Base-by-base conservation (phyloP, 371 early-diverging fungal genomes). In the Mortierella sp. region DNA sequence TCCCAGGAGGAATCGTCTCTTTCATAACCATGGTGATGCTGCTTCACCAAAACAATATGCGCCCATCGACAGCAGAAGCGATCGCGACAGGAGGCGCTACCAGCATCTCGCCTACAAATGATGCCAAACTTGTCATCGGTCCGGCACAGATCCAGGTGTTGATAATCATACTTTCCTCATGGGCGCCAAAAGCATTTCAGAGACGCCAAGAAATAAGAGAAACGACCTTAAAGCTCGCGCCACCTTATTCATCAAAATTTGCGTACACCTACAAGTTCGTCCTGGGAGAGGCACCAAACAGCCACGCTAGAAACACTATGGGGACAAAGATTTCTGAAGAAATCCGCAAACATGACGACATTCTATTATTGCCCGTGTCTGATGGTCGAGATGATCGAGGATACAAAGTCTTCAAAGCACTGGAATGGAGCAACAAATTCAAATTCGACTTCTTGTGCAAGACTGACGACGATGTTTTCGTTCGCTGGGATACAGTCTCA, bases 401-500 rank as follows among this genome's bases (percentile, higher is more conserved):
- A 62, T 78, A 78, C 65, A 91, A 90, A 55, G 62, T 91, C 5
- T 87, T 84, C 63, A 84, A 87, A 45, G 88, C 88, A 0, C 55
- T 90, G n/a, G 83, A 83, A 55, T 90, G 89, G 90, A 83, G 88
- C 1, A 72, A 71, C 32, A 70, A 76, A 16, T 77, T 83, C 64
- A 59, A 86, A n/a, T 89, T 87, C 68, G 88, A 90, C 61, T 90
- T 87, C 40, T 61, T 91, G 5, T 74, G 90, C 70, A 91, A 91
- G 64, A 89, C 90, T 1, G 86, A 90, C 12, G 90, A 91, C 60
- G 88, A 91, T 70, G 85, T 90, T 30, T 91, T 90, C 84, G 86
- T 89, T 4, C 85, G 90, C n/a, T 89, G 87, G 87, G 90, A 91
- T 67, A 68, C 70, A 6, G 69, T 91, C 12, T 60, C 73, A 5